These are phyloP conservation scores for Wickerhamomyces hampshirensis DNA, from an alignment of 805 yeast species.

Conservation along the genomic window DNA sequence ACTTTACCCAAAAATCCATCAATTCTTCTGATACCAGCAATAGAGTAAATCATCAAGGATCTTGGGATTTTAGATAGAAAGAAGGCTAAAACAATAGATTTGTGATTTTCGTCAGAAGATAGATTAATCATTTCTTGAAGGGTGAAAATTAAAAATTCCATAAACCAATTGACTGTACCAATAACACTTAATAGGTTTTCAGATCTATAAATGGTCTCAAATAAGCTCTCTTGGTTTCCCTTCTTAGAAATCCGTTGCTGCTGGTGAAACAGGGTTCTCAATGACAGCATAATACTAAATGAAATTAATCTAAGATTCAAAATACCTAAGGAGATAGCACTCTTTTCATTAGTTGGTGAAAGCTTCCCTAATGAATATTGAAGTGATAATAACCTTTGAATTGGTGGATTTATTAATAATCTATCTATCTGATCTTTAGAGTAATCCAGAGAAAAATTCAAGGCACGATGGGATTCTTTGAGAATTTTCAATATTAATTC, in stretches of 20 bases:
- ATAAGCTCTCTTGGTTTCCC: conserved; percentile 32
- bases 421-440: conserved; percentile 74
- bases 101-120: conserved; percentile 13
- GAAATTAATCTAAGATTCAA: conserved; percentile 67
- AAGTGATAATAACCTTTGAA: conserved; percentile 65
- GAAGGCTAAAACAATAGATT: conserved; percentile 50
- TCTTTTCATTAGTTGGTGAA: conserved; percentile 15
- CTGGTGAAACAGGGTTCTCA: conserved; percentile 59
- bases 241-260: conserved; percentile 55
- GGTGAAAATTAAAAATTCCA: conserved; percentile 67
- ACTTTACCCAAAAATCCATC: conserved; percentile 23
- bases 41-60: conserved; percentile 58
- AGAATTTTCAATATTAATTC: conserved; percentile 40
- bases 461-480: conserved; percentile 68
- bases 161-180: conserved; percentile 85
- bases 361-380: conserved; percentile 61
- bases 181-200: conserved; percentile 58
- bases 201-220: conserved; percentile 52
- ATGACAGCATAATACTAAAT: conserved; percentile 60
- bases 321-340: conserved; percentile 41
- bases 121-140: conserved; percentile 67
- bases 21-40: conserved; percentile 61
- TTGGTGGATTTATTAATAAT: conserved; percentile 68
- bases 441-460: conserved; percentile 66
- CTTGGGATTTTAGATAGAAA: conserved; percentile 68